Percentiles rank a stretch among this genome's conserved stretches.
phyloP scores from a whole-genome alignment of 768 basidiomycete genomes.

The Auricularia heimuer region DNA sequence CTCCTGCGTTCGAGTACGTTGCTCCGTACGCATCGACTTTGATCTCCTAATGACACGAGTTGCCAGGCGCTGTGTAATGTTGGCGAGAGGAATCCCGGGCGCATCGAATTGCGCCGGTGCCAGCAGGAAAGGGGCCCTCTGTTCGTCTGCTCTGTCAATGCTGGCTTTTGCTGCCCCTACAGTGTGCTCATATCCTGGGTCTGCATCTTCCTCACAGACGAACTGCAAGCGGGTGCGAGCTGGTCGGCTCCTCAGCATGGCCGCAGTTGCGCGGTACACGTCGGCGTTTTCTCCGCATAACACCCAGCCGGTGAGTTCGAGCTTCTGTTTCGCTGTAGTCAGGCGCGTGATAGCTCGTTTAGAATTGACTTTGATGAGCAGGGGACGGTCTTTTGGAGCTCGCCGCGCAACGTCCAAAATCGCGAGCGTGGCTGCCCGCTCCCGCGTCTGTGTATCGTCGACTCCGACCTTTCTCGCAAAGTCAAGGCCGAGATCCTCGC shows the following conservation, averaged over 20 bases:
- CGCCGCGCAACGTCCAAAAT: background rate
- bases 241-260: background rate
- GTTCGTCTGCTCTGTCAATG: background rate
- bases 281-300: background rate
- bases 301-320: background rate
- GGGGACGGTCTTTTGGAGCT: background rate
- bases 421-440: background rate
- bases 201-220: background rate
- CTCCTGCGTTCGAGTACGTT: background rate
- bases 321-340: background rate
- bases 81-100: background rate
- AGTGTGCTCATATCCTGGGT: background rate
- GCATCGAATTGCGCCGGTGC: background rate
- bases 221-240: background rate
- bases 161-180: no score
- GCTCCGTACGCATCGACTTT: background rate
- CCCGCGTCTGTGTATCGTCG: background rate
- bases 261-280: constrained; percentile 9
- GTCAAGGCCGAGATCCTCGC: background rate
- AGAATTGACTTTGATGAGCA: background rate
- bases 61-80: background rate
- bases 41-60: background rate
- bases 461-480: background rate
- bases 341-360: background rate
- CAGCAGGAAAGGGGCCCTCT: background rate